phyloP scores from a whole-genome alignment of 2,329 filamentous ascomycete species.

The Colletotrichum chlorophyti region DNA sequence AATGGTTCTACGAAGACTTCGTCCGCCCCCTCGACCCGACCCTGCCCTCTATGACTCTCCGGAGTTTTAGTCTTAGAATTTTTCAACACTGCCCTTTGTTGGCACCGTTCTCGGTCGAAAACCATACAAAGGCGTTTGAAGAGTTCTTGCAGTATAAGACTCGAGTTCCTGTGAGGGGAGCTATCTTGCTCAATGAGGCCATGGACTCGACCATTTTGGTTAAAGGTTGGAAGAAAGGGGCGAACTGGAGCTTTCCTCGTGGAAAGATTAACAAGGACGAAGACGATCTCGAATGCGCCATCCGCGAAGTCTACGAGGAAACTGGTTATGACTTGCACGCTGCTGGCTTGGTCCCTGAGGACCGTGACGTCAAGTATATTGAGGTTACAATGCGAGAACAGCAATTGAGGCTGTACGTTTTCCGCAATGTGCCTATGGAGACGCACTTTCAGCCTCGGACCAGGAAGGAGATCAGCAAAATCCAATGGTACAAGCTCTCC shows the following conservation, averaged over 20 bases:
- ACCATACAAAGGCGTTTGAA: conserved; percentile 84
- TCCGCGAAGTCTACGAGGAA: conserved; percentile 95
- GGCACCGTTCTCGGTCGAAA: conserved; percentile 77
- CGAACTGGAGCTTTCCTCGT: conserved; percentile 94
- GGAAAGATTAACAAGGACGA: conserved; percentile 99
- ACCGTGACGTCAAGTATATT: conserved; percentile 77
- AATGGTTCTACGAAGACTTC: conserved; percentile 99
- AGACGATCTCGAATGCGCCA: conserved; percentile 89
- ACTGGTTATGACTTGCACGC: conserved; percentile 84
- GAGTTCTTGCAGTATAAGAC: conserved; percentile 96
- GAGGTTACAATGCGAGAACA: conserved; percentile 91
- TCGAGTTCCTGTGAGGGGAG: conserved; percentile 89
- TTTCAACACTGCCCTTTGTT: conserved; percentile 94
- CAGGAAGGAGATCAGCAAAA: conserved; percentile 96
- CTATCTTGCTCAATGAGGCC: conserved; percentile 88
- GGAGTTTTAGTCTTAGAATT: conserved; percentile 86
- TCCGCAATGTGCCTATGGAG: conserved; percentile 86
- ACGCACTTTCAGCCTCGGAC: conserved; percentile 89
- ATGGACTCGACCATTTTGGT: conserved; percentile 96
- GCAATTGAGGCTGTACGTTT: conserved; percentile 91
- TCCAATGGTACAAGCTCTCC: conserved; percentile 90
- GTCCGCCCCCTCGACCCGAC: conserved; percentile 87
- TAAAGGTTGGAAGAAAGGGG: conserved; percentile 96
- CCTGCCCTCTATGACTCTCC: conserved; percentile 84
- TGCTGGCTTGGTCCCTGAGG: conserved; percentile 77